phyloP scores from a whole-genome alignment of 2,329 filamentous ascomycete genomes.

The Penicillium brasilianum region DNA sequence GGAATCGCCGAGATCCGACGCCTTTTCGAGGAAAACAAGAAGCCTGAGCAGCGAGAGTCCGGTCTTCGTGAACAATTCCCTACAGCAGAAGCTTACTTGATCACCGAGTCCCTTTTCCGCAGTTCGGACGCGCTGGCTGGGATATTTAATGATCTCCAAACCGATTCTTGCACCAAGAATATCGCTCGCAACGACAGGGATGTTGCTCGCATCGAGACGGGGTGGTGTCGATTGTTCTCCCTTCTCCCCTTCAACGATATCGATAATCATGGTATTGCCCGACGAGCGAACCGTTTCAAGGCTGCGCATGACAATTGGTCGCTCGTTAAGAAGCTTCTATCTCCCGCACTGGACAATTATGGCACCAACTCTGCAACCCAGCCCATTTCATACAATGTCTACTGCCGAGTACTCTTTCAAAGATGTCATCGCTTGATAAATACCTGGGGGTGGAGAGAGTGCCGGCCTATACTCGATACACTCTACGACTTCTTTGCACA shows the following conservation, averaged over 20 bases:
- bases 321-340: slow-evolving; percentile 53
- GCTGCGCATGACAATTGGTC: slow-evolving; percentile 56
- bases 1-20: slow-evolving; percentile 45
- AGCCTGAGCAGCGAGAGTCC: slow-evolving; percentile 48
- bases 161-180: slow-evolving; percentile 34
- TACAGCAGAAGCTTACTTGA: slow-evolving; percentile 53
- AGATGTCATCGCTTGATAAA: slow-evolving; percentile 60
- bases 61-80: slow-evolving; percentile 55
- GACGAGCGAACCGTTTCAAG: slow-evolving; percentile 48
- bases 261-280: slow-evolving; percentile 55
- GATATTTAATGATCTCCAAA: slow-evolving; percentile 52
- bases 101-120: slow-evolving; percentile 52
- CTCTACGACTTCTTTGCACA: slow-evolving; percentile 66
- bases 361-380: slow-evolving; percentile 45
- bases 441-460: slow-evolving; percentile 62
- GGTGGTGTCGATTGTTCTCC: slow-evolving; percentile 55
- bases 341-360: slow-evolving; percentile 55
- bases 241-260: slow-evolving; percentile 61
- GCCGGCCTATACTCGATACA: slow-evolving; percentile 58
- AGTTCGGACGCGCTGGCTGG: slow-evolving; percentile 34
- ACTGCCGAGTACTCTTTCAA: slow-evolving; percentile 57
- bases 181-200: slow-evolving; percentile 35
- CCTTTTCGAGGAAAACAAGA: slow-evolving; percentile 54
- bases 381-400: slow-evolving; percentile 58
- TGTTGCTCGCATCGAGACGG: slow-evolving; percentile 41